Conservation (phyloP, 108 stramenopile genomes). For the Bacterosira constricta region DNA sequence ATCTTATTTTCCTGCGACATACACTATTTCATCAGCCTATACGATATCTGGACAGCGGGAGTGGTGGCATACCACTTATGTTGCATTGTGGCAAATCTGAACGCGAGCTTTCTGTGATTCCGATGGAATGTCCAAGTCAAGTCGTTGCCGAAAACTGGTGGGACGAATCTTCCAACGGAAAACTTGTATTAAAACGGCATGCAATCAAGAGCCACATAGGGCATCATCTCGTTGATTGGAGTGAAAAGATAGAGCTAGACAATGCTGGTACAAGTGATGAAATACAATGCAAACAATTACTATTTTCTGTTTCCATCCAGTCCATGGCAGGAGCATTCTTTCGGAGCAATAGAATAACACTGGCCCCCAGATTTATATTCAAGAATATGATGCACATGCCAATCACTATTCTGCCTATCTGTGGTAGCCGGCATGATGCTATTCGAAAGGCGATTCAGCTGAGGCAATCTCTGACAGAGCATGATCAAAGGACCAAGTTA, state of each 20-base stretch:
- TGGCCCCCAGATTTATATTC: constrained; percentile 36
- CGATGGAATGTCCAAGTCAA: constrained; percentile 22
- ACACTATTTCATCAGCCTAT: constrained; percentile 1
- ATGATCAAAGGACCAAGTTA: constrained; percentile 3
- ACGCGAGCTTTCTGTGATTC: constrained; percentile 23
- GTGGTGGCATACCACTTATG: constrained; percentile 30
- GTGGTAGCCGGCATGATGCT: constrained; percentile 11
- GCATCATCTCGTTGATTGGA: constrained; percentile 12
- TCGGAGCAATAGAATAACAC: constrained; percentile 23
- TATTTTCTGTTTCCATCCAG: constrained; percentile 18
- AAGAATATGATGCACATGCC: constrained; percentile 40
- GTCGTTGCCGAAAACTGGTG: constrained; percentile 15
- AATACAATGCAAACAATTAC: constrained; percentile 19
- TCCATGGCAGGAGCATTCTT: constrained; percentile 36
- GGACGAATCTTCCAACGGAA: constrained; percentile 29
- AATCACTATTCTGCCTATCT: constrained; percentile 31
- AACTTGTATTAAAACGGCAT: constrained; percentile 21
- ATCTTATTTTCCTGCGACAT: not conserved
- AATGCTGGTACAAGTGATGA: constrained; percentile 18
- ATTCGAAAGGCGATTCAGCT: constrained; percentile 17
- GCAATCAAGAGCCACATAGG: not conserved
- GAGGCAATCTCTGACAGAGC: not conserved
- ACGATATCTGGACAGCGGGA: constrained; percentile 32
- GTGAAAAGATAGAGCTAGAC: constrained; percentile 15
- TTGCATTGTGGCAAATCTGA: constrained; percentile 27